These are phyloP conservation scores for Rhizodiscina lignyota DNA, from an alignment of 495 filamentous ascomycete species.

Conservation along the genomic window DNA sequence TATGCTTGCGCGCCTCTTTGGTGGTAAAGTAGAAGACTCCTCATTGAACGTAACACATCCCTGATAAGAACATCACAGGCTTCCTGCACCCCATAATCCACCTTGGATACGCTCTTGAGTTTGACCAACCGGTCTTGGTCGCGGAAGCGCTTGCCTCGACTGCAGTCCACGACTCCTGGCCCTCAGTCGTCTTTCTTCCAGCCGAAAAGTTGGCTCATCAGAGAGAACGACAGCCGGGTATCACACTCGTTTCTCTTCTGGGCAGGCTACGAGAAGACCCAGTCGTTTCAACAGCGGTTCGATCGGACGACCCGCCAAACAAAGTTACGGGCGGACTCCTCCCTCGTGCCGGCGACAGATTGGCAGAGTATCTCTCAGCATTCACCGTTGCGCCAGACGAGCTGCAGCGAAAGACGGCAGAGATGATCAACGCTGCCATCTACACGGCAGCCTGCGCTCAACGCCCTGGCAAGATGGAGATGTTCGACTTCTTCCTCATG, in stretches of 20 bases:
- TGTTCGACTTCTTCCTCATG: constrained; percentile 75
- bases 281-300: constrained; percentile 32
- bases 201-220: constrained; percentile 39
- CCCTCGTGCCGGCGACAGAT: constrained; percentile 40
- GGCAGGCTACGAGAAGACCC: constrained; percentile 42
- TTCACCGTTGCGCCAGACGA: constrained; percentile 42
- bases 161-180: constrained; percentile 39
- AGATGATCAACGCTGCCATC: constrained; percentile 68
- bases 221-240: constrained; percentile 12
- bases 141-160: constrained; percentile 68
- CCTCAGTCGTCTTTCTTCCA: constrained; percentile 29
- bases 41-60: no score
- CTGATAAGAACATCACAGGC: no score
- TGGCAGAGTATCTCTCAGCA: constrained; percentile 39
- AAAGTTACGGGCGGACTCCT: constrained; percentile 56
- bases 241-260: constrained; percentile 30
- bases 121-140: constrained; percentile 61
- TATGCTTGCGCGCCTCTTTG: constrained; percentile 40
- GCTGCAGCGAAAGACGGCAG: constrained; percentile 48
- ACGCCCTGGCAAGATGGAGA: constrained; percentile 42
- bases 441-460: constrained; percentile 46
- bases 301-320: constrained; percentile 37
- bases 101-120: constrained; percentile 69
- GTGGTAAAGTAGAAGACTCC: no score
- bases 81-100: constrained; percentile 75